Evolutionary conservation across 805 yeast species (phyloP).

Genomic region (Hanseniaspora clermontiae): DNA sequence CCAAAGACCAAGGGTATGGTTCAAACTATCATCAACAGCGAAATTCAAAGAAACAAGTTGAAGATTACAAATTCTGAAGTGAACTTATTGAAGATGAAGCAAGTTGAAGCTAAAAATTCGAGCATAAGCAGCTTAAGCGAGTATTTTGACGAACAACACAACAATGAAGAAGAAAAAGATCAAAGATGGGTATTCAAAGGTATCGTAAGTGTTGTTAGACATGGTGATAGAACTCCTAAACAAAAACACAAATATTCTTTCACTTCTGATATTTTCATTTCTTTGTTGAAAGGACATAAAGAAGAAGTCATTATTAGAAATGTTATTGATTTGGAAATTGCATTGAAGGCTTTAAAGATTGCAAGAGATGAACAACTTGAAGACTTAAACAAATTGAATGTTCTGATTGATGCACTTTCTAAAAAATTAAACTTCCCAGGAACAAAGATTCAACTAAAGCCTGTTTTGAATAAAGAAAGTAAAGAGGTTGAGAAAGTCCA

Average conservation of each 20-base stretch:
- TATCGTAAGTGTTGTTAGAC: conserved; percentile 78
- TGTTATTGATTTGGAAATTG: conserved; percentile 71
- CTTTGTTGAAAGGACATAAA: conserved; percentile 80
- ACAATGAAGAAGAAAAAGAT: conserved; percentile 28
- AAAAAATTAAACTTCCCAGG: conserved; percentile 89
- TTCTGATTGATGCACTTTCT: conserved; percentile 69
- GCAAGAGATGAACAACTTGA: conserved; percentile 74
- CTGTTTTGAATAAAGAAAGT: conserved; percentile 53
- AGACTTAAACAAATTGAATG: conserved; percentile 62
- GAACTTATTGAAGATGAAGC: conserved; percentile 7
- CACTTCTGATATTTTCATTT: conserved; percentile 72
- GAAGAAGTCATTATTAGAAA: conserved; percentile 94
- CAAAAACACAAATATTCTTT: conserved; percentile 95
- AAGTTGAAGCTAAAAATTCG: conserved; percentile 20
- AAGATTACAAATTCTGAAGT: conserved; percentile 13
- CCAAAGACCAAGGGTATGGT: conserved; percentile 3
- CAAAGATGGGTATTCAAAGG: conserved; percentile 98
- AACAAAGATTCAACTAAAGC: conserved; percentile 89
- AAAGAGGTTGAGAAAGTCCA: conserved; percentile 82
- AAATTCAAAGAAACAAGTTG: conserved; percentile 9
- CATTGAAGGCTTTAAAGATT: conserved; percentile 65
- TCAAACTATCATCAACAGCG: conserved; percentile 5
- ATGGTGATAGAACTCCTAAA: conserved; percentile 97
- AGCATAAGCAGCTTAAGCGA: neutral
- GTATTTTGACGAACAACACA: conserved; percentile 14